Evolutionary conservation across 257 asterid genomes (phyloP), one percentile per base, ranked within the genome.

Genomic region (Penstemon barbatus): DNA sequence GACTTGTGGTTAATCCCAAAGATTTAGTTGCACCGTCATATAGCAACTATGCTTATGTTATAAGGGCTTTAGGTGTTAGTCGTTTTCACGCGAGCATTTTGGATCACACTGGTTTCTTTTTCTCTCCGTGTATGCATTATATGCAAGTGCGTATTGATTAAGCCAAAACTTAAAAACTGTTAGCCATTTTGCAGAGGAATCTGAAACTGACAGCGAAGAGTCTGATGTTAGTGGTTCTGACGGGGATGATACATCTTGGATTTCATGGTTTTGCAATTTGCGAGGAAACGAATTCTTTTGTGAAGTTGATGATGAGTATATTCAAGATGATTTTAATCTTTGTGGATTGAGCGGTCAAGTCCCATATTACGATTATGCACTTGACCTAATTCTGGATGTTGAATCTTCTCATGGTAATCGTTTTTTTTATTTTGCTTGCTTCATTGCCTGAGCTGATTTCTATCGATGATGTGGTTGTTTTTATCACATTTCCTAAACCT

Each of bases 231-330:
- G 91, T 73, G 91, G 91, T 50, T 82, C 91, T 55, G 91, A 85
- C 46, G 91, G 82, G 67, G 91, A 85, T 43, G 91, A 85, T 70
- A 85, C 91, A 62, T 83, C 86, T 53, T 85, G 91, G 91, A 77
- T 85, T 74, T 82, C 91, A 6, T 82, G 91, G 91, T 85, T 82
- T 74, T 85, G 91, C 84, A 85, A 85, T 75, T 77, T 85, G 85
- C 82, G 88, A 41, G 88, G 91, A 68, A 85, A 85, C 40, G 88
- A 85, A 65, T 83, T 83, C 75, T 85, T 85, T 66, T 85, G 88
- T 55, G 91, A 85, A 74, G 86, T 85, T 15, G 91, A 85, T 52
- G 91, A 85, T 37, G 91, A 83, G 1, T 85, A 85, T 70, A 85
- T 85, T 61, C 91, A 83, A 79, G 91, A 85, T 63, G 86, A 83